phyloP scores from a whole-genome alignment of 2,329 filamentous ascomycete species.

The Alternaria gaisen region DNA sequence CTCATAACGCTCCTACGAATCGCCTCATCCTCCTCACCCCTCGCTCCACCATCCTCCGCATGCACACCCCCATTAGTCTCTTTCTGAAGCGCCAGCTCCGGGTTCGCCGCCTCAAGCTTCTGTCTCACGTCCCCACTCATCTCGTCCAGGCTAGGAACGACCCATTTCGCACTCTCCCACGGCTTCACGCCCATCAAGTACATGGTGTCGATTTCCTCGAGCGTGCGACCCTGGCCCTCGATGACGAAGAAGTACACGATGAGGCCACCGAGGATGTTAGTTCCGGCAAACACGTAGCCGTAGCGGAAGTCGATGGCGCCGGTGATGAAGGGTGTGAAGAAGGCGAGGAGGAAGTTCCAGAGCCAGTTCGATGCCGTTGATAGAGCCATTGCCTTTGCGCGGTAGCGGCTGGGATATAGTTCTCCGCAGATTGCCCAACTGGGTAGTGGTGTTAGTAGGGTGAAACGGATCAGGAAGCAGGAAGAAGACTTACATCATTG shows the following conservation, averaged over 20 bases:
- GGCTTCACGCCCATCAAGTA: slow-evolving; percentile 61
- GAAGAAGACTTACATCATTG: slow-evolving; percentile 57
- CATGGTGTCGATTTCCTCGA: slow-evolving; percentile 79
- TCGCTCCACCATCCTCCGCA: slow-evolving; percentile 2
- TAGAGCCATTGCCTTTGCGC: slow-evolving; percentile 55
- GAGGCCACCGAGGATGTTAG: slow-evolving; percentile 68
- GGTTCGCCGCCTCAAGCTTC: slow-evolving; percentile 33
- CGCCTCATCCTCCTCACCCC: slow-evolving; percentile 11
- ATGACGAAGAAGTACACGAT: slow-evolving; percentile 81
- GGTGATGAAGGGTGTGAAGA: slow-evolving; percentile 83
- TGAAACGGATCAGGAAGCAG: background rate
- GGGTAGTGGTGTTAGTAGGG: slow-evolving; percentile 45
- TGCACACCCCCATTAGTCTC: slow-evolving; percentile 1
- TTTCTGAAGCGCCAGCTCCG: slow-evolving; percentile 27
- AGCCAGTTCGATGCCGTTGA: slow-evolving; percentile 56
- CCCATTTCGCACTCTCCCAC: slow-evolving; percentile 67
- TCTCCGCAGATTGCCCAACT: slow-evolving; percentile 72
- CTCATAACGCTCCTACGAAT: slow-evolving; percentile 1
- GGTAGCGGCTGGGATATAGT: slow-evolving; percentile 67
- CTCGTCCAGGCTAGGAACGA: slow-evolving; percentile 36
- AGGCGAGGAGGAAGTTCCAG: slow-evolving; percentile 57
- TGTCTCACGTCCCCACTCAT: slow-evolving; percentile 35
- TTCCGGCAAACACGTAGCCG: slow-evolving; percentile 78
- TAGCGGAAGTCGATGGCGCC: slow-evolving; percentile 73
- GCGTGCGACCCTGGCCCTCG: slow-evolving; percentile 74